Evolutionary conservation across 2,329 filamentous ascomycete species (phyloP).

Genomic region (Arthrobotrys sphaeroides): DNA sequence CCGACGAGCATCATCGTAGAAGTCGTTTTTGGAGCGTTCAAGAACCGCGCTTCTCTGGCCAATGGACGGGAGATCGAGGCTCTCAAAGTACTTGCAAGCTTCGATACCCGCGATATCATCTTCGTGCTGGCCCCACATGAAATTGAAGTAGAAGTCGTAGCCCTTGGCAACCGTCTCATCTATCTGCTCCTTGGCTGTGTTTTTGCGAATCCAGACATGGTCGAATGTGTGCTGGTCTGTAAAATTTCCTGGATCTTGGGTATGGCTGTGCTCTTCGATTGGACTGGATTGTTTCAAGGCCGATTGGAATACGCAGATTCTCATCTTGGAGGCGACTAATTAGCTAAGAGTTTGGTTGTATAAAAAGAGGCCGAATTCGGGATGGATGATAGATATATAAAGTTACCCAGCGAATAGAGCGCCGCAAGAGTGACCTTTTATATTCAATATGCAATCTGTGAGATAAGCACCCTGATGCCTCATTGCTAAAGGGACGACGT

Average conservation of each 20-base stretch:
- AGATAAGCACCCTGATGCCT: too few relatives aligned
- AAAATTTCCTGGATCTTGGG: constrained; percentile 5
- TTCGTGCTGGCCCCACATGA: constrained; percentile 26
- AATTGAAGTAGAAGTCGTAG: constrained; percentile 26
- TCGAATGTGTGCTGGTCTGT: constrained; percentile 25
- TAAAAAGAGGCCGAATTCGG: too few relatives aligned
- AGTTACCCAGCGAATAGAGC: too few relatives aligned
- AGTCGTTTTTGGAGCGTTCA: constrained; percentile 9
- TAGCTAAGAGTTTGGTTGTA: too few relatives aligned
- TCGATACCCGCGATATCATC: constrained; percentile 21
- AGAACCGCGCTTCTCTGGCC: constrained; percentile 4
- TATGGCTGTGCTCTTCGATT: constrained; percentile 9
- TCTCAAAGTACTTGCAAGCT: constrained; percentile 23
- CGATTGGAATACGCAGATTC: constrained; percentile 22
- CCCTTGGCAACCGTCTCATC: constrained; percentile 1
- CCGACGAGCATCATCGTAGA: constrained; percentile 10
- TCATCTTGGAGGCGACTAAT: constrained; percentile 3
- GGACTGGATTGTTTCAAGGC: neutral
- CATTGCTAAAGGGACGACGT: too few relatives aligned
- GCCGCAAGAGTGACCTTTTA: too few relatives aligned
- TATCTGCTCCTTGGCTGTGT: constrained; percentile 19
- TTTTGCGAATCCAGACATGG: constrained; percentile 7
- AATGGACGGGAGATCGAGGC: constrained; percentile 9
- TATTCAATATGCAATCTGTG: too few relatives aligned
- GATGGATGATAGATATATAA: too few relatives aligned